A percentile compares a stretch with the other conserved stretches of the same genome.
phyloP scores from a whole-genome alignment of 2,329 filamentous ascomycete genomes.

The Colletotrichum brevisporum region DNA sequence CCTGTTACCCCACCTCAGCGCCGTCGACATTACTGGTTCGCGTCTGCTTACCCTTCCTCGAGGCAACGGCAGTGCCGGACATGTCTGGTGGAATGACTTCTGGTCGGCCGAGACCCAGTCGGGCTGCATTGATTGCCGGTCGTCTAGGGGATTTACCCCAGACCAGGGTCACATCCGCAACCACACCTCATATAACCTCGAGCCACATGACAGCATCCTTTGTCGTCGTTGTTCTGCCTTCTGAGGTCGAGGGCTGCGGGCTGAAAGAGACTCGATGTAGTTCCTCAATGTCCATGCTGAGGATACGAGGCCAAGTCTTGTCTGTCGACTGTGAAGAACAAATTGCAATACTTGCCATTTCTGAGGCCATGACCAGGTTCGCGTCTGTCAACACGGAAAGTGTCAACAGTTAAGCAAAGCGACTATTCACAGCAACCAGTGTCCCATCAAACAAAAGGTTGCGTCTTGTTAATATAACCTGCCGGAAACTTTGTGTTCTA shows the following conservation, averaged over 20 bases:
- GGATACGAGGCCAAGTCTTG: too few relatives aligned
- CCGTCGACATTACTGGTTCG: constrained; percentile 7
- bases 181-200: not conserved
- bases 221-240: not conserved
- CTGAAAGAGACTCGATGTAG: too few relatives aligned
- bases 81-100: constrained; percentile 32
- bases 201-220: not conserved
- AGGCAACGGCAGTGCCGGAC: not conserved
- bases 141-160: constrained; percentile 25
- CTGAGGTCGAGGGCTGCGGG: too few relatives aligned
- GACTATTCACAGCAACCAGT: too few relatives aligned
- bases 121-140: constrained; percentile 21
- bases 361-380: too few relatives aligned
- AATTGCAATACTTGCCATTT: too few relatives aligned
- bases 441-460: too few relatives aligned
- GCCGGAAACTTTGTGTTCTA: not conserved
- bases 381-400: too few relatives aligned
- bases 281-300: too few relatives aligned
- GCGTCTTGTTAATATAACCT: too few relatives aligned
- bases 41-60: constrained; percentile 1
- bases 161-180: constrained; percentile 19
- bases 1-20: constrained; percentile 22
- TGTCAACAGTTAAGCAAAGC: too few relatives aligned
- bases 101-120: constrained; percentile 1
- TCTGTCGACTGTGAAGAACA: too few relatives aligned